Evolutionary conservation across 805 yeast genomes (phyloP).

Genomic region (Monosporozyma solicola): DNA sequence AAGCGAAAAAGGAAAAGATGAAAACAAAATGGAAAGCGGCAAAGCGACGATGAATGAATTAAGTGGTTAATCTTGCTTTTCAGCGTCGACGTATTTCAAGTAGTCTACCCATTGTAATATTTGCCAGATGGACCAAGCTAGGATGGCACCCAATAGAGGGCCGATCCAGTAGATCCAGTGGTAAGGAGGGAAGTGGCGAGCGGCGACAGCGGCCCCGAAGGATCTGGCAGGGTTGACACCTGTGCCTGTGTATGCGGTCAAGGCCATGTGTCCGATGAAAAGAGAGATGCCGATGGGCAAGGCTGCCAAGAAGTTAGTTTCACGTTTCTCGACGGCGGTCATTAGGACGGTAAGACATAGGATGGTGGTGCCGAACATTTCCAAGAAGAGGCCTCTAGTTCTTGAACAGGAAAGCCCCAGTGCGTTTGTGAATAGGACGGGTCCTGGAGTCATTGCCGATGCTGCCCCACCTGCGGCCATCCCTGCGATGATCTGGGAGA

Average conservation of each 20-base stretch:
- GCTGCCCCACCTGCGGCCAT: slow-evolving; percentile 92
- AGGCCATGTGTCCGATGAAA: slow-evolving; percentile 71
- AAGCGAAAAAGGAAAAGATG: not conserved
- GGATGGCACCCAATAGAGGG: slow-evolving; percentile 60
- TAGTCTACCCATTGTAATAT: slow-evolving; percentile 56
- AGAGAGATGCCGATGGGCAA: slow-evolving; percentile 74
- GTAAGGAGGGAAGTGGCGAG: slow-evolving; percentile 63
- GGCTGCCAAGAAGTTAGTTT: slow-evolving; percentile 72
- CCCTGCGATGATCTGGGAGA: slow-evolving; percentile 72
- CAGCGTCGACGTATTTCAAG: slow-evolving; percentile 37
- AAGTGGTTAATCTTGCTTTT: slow-evolving; percentile 6
- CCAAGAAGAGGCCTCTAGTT: slow-evolving; percentile 70
- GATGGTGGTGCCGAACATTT: slow-evolving; percentile 69
- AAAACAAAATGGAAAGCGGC: not conserved
- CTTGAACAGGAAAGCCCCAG: slow-evolving; percentile 65
- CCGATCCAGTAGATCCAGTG: slow-evolving; percentile 95
- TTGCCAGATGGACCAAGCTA: slow-evolving; percentile 63
- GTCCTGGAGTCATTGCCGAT: slow-evolving; percentile 76
- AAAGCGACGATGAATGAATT: not conserved
- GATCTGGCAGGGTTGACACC: slow-evolving; percentile 89
- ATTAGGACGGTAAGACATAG: slow-evolving; percentile 70
- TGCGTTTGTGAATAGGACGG: slow-evolving; percentile 57
- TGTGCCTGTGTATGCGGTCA: slow-evolving; percentile 81
- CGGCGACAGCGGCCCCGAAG: slow-evolving; percentile 75
- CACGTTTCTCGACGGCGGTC: slow-evolving; percentile 76